phyloP scores from a whole-genome alignment of 176 grass and related monocot genomes.

The Paspalum notatum region DNA sequence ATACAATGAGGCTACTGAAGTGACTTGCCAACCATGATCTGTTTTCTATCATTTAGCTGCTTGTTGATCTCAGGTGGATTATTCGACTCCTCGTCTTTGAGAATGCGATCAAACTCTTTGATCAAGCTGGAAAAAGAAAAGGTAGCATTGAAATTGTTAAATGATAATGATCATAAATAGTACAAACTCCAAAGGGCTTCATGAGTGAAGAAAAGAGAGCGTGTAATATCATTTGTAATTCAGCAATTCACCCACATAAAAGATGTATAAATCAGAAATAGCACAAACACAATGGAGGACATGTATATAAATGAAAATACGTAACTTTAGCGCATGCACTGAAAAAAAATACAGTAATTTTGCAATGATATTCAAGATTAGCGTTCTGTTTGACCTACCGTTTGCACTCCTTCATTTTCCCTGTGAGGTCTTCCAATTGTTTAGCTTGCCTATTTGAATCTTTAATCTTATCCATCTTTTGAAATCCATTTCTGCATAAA shows the following conservation, averaged over 20 bases:
- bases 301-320: not conserved
- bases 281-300: not conserved
- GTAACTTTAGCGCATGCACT: not conserved
- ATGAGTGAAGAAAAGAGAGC: not conserved
- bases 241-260: not conserved
- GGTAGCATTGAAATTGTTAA: slow-evolving; percentile 7
- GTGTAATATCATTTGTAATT: slow-evolving; percentile 22
- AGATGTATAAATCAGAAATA: slow-evolving; percentile 14
- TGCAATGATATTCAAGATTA: slow-evolving; percentile 27
- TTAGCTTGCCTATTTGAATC: slow-evolving; percentile 91
- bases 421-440: slow-evolving; percentile 93
- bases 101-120: slow-evolving; percentile 82
- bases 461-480: slow-evolving; percentile 98
- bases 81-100: slow-evolving; percentile 82
- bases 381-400: slow-evolving; percentile 52
- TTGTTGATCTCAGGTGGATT: slow-evolving; percentile 72
- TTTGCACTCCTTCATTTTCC: slow-evolving; percentile 96
- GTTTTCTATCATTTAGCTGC: slow-evolving; percentile 95
- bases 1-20: slow-evolving; percentile 11
- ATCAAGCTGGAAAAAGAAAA: slow-evolving; percentile 58
- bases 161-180: not conserved
- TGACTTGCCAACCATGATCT: slow-evolving; percentile 72
- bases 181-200: slow-evolving; percentile 19
- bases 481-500: slow-evolving; percentile 93
- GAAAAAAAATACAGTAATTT: not conserved